These are phyloP conservation scores for Boletus reticulatus DNA, from an alignment of 768 basidiomycete species.

Conservation along the genomic window DNA sequence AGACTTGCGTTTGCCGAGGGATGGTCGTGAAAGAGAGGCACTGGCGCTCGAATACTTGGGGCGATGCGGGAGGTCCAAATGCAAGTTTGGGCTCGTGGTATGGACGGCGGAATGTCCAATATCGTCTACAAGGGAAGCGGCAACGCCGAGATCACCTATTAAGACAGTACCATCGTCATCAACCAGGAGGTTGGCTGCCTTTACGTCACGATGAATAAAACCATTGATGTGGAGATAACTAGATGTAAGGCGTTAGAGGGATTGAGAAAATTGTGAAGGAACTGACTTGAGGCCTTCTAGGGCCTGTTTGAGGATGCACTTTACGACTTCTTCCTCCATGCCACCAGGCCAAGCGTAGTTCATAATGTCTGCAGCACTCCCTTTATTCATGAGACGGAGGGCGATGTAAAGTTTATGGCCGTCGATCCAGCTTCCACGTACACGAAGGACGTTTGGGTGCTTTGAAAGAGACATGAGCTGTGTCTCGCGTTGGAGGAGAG, in stretches of 20 bases:
- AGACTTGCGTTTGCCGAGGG: constrained; percentile 77
- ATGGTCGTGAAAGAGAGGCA: constrained; percentile 33
- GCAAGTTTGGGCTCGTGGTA: constrained; percentile 20
- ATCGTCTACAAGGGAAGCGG: constrained; percentile 77
- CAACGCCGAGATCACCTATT: constrained; percentile 90
- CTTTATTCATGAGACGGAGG: constrained; percentile 85
- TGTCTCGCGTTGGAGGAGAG: constrained; percentile 78
- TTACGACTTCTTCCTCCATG: constrained; percentile 86
- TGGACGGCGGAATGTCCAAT: constrained; percentile 37
- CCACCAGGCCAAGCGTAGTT: constrained; percentile 83
- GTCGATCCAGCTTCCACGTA: constrained; percentile 85
- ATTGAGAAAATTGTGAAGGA: not conserved
- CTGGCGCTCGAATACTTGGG: not conserved
- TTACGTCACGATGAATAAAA: constrained; percentile 91
- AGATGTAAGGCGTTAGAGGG: constrained; percentile 5
- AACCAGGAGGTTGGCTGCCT: constrained; percentile 90
- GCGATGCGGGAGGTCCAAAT: constrained; percentile 33
- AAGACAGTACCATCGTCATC: constrained; percentile 90
- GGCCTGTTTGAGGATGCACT: constrained; percentile 81
- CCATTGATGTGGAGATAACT: constrained; percentile 89
- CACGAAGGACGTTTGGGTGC: constrained; percentile 90
- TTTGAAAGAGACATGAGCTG: constrained; percentile 91
- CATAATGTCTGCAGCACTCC: constrained; percentile 84
- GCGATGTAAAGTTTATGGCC: constrained; percentile 86
- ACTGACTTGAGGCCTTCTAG: constrained; percentile 83